Base-by-base conservation (phyloP, 1,139 yeast species). In the Kodamaea suecica region DNA sequence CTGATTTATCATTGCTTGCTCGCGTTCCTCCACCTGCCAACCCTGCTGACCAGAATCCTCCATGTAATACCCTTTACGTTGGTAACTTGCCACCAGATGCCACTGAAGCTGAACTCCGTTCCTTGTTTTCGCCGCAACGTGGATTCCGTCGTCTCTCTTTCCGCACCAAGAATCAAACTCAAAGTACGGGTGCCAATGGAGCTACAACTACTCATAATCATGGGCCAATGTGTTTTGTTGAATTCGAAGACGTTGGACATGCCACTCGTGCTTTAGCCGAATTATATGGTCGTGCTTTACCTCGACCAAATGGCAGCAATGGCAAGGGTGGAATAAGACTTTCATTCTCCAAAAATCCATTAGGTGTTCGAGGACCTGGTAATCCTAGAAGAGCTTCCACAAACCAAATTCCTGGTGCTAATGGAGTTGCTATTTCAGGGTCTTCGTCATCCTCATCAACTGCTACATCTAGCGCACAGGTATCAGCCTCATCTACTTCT, bases 221-320 rank as follows among this genome's bases (percentile, higher is more conserved):
- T 61, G 98, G 98, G 2, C 98, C 98, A 36, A 92, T 92, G 97
- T 92, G 98, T 61, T 92, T 92, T 72, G 98, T 92, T 38, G 98
- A 92, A 64, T 92, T 92, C 67, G 97, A 92, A 49, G 97, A 90
- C 57, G 95, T 92, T 33, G 82, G 85, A 2, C 86, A 78, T 59
- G 98, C 98, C 3, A 88, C 97, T 1, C 72, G 88, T 48, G 97
- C 97, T 0, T 70, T 92, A 44, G 95, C 95, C 24, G 96, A 88
- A 59, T 66, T 92, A 37, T 92, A 92, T 55, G 98, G 98, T 11
- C 74, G 92, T 47, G 80, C 85, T 7, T 67, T 84, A 49, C 88
- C 88, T 16, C 66, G 90, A 46, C 74, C 84, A 3, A 70, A 70
- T 34, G 84, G 84, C 10, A 71, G 76, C 38, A 78, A 78, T 43